Conservation (phyloP, 1,139 yeast species). For the Scheffersomyces cryptocercus region DNA sequence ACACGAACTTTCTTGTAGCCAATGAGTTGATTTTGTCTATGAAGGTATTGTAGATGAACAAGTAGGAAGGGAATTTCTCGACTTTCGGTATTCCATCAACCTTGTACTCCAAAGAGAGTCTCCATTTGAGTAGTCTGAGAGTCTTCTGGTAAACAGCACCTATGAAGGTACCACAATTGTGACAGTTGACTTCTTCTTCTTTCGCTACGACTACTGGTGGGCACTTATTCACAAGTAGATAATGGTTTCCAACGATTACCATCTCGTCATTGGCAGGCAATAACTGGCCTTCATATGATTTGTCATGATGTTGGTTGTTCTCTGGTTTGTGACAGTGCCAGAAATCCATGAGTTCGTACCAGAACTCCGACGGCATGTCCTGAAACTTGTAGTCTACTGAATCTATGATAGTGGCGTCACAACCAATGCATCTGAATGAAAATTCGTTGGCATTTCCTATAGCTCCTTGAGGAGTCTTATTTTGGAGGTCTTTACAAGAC, state of each 20-base stretch:
- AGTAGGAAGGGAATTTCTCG: conserved; percentile 32
- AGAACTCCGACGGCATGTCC: conserved; percentile 87
- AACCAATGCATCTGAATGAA: conserved; percentile 34
- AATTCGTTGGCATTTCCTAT: conserved; percentile 26
- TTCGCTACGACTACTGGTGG: conserved; percentile 9
- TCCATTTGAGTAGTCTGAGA: conserved; percentile 62
- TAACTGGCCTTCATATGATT: conserved; percentile 38
- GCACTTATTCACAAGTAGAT: conserved; percentile 44
- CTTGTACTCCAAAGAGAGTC: conserved; percentile 33
- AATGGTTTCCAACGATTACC: conserved; percentile 60
- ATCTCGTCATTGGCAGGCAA: conserved; percentile 42
- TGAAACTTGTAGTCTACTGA: conserved; percentile 36
- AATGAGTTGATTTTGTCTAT: conserved; percentile 48
- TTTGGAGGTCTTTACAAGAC: conserved; percentile 41
- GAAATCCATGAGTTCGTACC: conserved; percentile 96
- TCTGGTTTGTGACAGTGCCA: conserved; percentile 98
- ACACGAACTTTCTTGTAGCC: conserved; percentile 51
- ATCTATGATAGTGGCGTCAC: conserved; percentile 27
- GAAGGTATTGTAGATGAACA: conserved; percentile 39
- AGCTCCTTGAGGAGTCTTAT: conserved; percentile 28
- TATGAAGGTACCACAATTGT: conserved; percentile 26
- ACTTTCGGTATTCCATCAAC: conserved; percentile 6
- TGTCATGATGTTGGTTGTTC: conserved; percentile 18
- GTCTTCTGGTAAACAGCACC: conserved; percentile 33
- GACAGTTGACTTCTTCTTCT: conserved; percentile 22